Conservation (phyloP, 176 grass and related monocot species). For the Bonia amplexicaulis region DNA sequence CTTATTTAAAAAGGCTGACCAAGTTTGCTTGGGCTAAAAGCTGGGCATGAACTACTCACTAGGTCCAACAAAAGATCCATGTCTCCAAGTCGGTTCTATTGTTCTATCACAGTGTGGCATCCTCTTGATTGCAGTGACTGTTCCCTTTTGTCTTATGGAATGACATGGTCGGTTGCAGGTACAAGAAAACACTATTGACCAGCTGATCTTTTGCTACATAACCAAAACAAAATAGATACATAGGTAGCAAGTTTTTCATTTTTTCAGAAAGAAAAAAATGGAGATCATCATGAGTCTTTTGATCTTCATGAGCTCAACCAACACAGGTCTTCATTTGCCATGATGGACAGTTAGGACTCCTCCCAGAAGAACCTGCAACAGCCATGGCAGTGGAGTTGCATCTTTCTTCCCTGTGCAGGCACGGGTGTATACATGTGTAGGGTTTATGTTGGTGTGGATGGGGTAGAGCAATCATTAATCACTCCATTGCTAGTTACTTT, state of each 20-base stretch:
- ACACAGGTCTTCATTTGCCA: conserved; percentile 1
- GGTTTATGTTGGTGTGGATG: background rate
- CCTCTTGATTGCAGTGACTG: background rate
- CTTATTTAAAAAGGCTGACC: background rate
- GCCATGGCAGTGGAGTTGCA: background rate
- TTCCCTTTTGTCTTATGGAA: background rate
- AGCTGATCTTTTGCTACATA: background rate
- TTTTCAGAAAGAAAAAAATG: background rate
- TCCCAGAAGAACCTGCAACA: background rate
- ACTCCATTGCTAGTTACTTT: conserved; percentile 9
- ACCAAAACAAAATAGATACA: background rate
- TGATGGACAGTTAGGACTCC: conserved; percentile 20
- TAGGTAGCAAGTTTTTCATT: background rate
- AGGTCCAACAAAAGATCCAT: background rate
- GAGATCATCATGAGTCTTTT: background rate
- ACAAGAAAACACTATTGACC: background rate
- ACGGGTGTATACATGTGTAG: conserved; percentile 8
- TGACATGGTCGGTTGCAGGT: background rate
- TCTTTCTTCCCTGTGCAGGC: conserved; percentile 17
- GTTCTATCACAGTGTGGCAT: background rate
- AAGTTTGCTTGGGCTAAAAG: background rate
- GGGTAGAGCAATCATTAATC: conserved; percentile 20
- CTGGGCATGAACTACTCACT: background rate
- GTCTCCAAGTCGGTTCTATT: background rate
- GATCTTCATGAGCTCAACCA: conserved; percentile 18